Evolutionary conservation across 2,329 filamentous ascomycete genomes (phyloP), one percentile per base, ranked within the genome.

Genomic region (Curvularia eragrostidis): DNA sequence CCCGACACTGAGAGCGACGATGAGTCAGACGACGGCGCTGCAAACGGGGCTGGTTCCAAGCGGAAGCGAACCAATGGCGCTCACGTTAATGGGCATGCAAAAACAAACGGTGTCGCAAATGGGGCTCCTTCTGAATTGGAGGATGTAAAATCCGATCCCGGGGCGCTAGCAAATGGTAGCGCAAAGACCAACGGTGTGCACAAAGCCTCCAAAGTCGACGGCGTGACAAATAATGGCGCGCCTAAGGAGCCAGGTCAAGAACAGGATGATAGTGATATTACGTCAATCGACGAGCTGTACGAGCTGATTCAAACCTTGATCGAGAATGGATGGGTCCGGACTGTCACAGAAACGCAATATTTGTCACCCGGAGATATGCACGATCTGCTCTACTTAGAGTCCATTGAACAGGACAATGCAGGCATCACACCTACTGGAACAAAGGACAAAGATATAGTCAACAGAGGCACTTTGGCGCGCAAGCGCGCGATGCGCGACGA

Each of bases 401-500:
- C 89, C 30, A 84, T 84, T 48, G 82, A 83, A 49, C 81, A 82
- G 15, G 68, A 83, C 24, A 86, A 84, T 56, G 78, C 49, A 13
- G 68, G 81, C 8, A 80, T 81, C 42, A 81, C 82, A 32, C 77
- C 86, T 12, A 87, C 84, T 48, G 87, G 87, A 26, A 81, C 82
- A 2, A 93, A 91, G 74, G 85, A 88, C 62, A 89, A 89, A 61
- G 81, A 82, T 1, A 86, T 89, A 32, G 84, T 88, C 41, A 83
- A 85, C 39, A 76, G 77, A n/a, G 82, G 82, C 52, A 82, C 90
- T 30, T 79, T 82, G 48, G 80, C 81, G 36, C 81, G 88, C 75
- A 85, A 72, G 80, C 85, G 70, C 79, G 85, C 71, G 61, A 73
- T 79, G 78, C 71, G 78, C 72, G 77, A 81, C 56, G 75, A 76